Evolutionary conservation across 2,329 filamentous ascomycete genomes (phyloP), one percentile per base, ranked within the genome.

Genomic region (Cercospora nicotianae): DNA sequence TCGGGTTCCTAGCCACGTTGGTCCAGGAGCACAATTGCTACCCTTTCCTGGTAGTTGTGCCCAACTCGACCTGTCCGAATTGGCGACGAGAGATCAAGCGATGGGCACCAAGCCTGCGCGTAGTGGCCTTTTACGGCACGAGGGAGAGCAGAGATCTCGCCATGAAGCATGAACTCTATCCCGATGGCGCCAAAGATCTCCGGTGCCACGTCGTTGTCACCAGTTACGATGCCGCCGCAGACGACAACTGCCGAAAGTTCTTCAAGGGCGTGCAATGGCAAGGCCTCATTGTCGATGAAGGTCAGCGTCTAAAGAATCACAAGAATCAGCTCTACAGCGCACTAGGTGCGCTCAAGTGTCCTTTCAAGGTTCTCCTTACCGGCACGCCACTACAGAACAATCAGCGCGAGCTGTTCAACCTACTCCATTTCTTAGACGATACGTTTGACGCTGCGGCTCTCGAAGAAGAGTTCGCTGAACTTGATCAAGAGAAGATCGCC

Each of bases 31-130:
- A 87, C 75, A 83, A 87, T 76, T 95, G 93, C 79, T 98, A 91
- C 87, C 95, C 95, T 0, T 98, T 97, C 77, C 84, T 99, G 16
- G 86, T 98, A 3, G 93, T 97, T 1, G 94, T 96, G 0, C 95
- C 95, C 0, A 98, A 98, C 76, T 90, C 94, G 0, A 99, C 95
- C 0, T 96, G 93, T 78, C 88, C 93, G n/a, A 99, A 99, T 77
- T 99, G 95, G 94, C 91, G 94, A 5, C 89, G 94, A 60, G 95
- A 99, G 77, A 93, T 98, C 79, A 96, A 96, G 81, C 90, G 91
- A 72, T 99, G 94, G 94, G 90, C 91, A 0, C 94, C 94, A 1
- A 87, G 87, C 6, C 81, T 98, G 39, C 89, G 93, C 51, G 93
- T 96, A 6, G 93, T 97, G n/a, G 90, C 93, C 0, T 98, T 95